Evolutionary conservation across 768 basidiomycete species (phyloP).

Genomic region (Tremella fuciformis): DNA sequence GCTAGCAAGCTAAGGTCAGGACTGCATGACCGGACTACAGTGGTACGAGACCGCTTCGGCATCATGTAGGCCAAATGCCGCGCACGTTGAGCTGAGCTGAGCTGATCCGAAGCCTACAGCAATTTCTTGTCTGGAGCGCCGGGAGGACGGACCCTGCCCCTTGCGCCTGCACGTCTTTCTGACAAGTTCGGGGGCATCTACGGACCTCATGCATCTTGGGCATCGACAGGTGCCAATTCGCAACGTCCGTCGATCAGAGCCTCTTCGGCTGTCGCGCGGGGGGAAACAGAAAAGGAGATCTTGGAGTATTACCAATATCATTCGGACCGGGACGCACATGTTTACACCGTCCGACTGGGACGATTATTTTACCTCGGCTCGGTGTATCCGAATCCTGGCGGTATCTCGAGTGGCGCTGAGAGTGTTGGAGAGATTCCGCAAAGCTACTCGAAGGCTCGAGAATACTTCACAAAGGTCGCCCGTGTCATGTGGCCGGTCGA

Average conservation of each 20-base stretch:
- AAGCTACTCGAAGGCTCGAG: conserved; percentile 69
- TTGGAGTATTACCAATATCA: conserved; percentile 96
- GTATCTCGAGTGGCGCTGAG: conserved; percentile 81
- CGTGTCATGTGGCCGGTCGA: conserved; percentile 73
- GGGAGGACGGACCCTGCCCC: conserved; percentile 80
- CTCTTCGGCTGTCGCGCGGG: conserved; percentile 73
- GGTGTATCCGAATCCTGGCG: conserved; percentile 74
- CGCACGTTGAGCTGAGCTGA: neutral
- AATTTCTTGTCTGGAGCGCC: conserved; percentile 81
- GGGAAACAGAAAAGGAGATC: conserved; percentile 91
- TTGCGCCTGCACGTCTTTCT: conserved; percentile 75
- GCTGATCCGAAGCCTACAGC: conserved; percentile 64
- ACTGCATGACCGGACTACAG: conserved; percentile 73
- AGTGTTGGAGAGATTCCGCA: conserved; percentile 85
- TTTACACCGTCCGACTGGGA: conserved; percentile 88
- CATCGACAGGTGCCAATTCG: conserved; percentile 75
- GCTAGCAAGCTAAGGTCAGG: conserved; percentile 37
- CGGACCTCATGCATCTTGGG: conserved; percentile 89
- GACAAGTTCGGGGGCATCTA: conserved; percentile 91
- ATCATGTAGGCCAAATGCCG: conserved; percentile 58
- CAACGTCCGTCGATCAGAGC: conserved; percentile 77
- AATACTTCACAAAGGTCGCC: conserved; percentile 81
- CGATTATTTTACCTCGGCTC: conserved; percentile 95
- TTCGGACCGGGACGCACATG: conserved; percentile 82
- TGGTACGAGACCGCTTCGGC: conserved; percentile 92